These are phyloP conservation scores for Trichosporon sp. DNA, from an alignment of 1,284 basidiomycete species.

Conservation along the genomic window DNA sequence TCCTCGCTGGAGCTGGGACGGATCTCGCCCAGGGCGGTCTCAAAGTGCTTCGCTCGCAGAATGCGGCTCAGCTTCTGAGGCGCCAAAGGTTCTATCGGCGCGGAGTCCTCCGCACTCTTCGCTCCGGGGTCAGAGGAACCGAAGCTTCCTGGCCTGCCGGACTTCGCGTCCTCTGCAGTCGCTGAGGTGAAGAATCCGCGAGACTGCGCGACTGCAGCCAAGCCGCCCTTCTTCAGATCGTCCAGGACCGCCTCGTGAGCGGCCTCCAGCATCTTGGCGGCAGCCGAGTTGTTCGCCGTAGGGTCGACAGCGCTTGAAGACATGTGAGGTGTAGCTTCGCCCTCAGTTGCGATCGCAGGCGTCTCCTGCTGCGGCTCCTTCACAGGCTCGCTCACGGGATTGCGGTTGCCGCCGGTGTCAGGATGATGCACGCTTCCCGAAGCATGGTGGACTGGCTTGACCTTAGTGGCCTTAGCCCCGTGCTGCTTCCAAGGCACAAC, in stretches of 20 bases:
- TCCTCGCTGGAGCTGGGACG: conserved; percentile 77
- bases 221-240: neutral
- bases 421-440: neutral
- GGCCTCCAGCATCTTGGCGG: conserved; percentile 15
- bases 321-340: neutral
- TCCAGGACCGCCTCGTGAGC: conserved; percentile 2
- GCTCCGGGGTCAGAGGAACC: neutral
- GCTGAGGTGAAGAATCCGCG: neutral
- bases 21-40: conserved; percentile 75
- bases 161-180: neutral
- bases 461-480: conserved; percentile 12
- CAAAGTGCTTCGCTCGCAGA: conserved; percentile 58
- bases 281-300: conserved; percentile 1
- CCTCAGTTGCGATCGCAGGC: neutral
- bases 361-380: neutral
- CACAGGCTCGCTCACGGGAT: conserved; percentile 1
- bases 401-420: neutral
- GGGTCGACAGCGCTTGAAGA: neutral
- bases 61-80: conserved; percentile 10
- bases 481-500: conserved; percentile 62
- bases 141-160: neutral
- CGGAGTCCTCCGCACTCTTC: neutral
- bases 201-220: neutral
- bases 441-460: neutral
- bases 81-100: neutral